Conservation (phyloP, 345 rosid genomes). For the Sisymbrium irio region DNA sequence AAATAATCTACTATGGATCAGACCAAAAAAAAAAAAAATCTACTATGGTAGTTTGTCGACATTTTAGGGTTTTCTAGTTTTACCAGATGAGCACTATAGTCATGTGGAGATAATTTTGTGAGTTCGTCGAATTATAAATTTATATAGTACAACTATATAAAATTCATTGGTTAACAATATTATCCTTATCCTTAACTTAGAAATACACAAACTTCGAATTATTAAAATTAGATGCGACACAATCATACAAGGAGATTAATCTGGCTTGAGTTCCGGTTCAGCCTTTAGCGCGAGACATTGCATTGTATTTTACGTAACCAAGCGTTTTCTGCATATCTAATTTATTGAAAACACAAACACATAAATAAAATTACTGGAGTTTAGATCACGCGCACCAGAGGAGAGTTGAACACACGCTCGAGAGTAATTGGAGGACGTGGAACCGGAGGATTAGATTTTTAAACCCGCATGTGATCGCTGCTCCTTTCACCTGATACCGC, state of each 20-base stretch:
- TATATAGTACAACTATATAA: not conserved
- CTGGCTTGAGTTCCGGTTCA: slow-evolving; percentile 22
- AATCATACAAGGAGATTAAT: slow-evolving; percentile 7
- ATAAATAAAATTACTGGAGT: not conserved
- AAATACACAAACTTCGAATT: not conserved
- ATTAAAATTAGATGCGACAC: slow-evolving; percentile 14
- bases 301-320: slow-evolving; percentile 16
- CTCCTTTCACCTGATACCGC: slow-evolving; percentile 15
- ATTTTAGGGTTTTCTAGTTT: too few species aligned
- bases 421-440: slow-evolving; percentile 8
- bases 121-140: not conserved
- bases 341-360: not conserved
- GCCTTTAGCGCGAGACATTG: slow-evolving; percentile 22
- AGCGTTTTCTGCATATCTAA: not conserved
- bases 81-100: too few species aligned
- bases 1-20: not conserved
- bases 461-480: slow-evolving; percentile 14
- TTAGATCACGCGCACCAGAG: not conserved
- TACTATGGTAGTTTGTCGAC: not conserved
- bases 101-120: too few species aligned
- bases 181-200: not conserved
- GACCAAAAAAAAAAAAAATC: too few species aligned
- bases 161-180: not conserved
- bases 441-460: slow-evolving; percentile 6
- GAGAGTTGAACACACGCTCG: slow-evolving; percentile 9